phyloP scores from a whole-genome alignment of 495 filamentous ascomycete species.

The Podospora australis region DNA sequence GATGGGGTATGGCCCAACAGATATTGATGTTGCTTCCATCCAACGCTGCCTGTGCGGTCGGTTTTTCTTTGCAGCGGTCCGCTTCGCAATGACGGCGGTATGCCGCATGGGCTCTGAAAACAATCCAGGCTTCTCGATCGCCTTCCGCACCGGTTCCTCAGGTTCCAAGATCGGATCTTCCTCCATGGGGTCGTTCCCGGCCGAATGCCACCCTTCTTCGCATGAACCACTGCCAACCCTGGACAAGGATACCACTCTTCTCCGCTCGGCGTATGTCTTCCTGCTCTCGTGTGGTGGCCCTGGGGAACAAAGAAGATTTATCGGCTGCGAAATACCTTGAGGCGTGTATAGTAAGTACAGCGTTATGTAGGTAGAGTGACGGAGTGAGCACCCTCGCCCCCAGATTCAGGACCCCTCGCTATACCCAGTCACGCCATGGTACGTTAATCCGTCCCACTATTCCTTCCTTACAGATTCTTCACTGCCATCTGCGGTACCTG shows the following conservation, averaged over 20 bases:
- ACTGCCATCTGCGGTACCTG: no score
- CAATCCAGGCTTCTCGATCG: slow-evolving; percentile 30
- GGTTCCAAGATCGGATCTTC: slow-evolving; percentile 29
- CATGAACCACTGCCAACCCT: slow-evolving; percentile 23
- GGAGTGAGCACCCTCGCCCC: no score
- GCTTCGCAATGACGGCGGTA: no score
- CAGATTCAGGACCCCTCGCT: no score
- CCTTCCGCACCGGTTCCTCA: slow-evolving; percentile 26
- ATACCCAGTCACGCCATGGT: no score
- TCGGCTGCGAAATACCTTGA: no score
- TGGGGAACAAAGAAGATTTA: slow-evolving; percentile 19
- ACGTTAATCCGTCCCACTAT: no score
- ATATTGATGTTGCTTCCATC: slow-evolving; percentile 11
- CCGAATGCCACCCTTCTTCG: slow-evolving; percentile 30
- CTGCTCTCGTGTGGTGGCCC: neutral
- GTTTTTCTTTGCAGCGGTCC: slow-evolving; percentile 8
- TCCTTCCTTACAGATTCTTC: no score
- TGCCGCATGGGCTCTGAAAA: no score
- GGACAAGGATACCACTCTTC: slow-evolving; percentile 19
- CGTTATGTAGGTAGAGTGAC: no score
- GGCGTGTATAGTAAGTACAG: no score
- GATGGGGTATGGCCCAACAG: no score
- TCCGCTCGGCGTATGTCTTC: slow-evolving; percentile 4
- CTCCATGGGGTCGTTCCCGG: slow-evolving; percentile 26
- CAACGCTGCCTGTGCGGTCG: slow-evolving; percentile 7